These are phyloP conservation scores for Strobilomyces echinocephalus DNA, from an alignment of 768 basidiomycete species.

Conservation along the genomic window DNA sequence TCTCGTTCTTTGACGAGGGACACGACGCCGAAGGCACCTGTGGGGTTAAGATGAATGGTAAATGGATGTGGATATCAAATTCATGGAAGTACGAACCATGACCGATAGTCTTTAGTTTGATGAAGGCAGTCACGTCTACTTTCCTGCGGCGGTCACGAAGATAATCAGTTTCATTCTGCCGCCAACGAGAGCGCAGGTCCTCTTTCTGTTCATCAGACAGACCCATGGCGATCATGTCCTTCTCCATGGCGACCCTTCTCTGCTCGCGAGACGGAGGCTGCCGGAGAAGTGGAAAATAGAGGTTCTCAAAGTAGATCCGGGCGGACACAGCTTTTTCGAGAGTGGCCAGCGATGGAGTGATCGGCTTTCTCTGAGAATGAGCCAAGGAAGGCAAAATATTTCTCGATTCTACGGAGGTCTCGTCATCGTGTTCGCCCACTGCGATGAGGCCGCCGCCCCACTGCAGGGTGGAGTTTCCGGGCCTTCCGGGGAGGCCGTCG, in stretches of 20 bases:
- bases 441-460: slow-evolving; percentile 57
- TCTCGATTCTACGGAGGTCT: slow-evolving; percentile 20
- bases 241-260: slow-evolving; percentile 81
- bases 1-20: slow-evolving; percentile 82
- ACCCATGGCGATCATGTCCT: slow-evolving; percentile 73
- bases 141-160: slow-evolving; percentile 78
- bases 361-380: slow-evolving; percentile 47
- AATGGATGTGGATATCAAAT: slow-evolving; percentile 23
- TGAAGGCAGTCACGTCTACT: slow-evolving; percentile 81
- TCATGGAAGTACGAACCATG: slow-evolving; percentile 56
- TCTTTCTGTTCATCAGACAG: slow-evolving; percentile 69
- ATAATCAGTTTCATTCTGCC: slow-evolving; percentile 85
- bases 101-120: slow-evolving; percentile 89
- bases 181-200: slow-evolving; percentile 68
- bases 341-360: slow-evolving; percentile 84
- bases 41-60: slow-evolving; percentile 26
- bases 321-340: slow-evolving; percentile 91
- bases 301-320: slow-evolving; percentile 90
- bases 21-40: slow-evolving; percentile 95
- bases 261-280: slow-evolving; percentile 84
- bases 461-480: slow-evolving; percentile 56
- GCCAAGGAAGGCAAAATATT: slow-evolving; percentile 28
- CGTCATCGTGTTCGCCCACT: slow-evolving; percentile 53
- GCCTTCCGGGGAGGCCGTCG: slow-evolving; percentile 49
- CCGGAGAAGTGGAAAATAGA: slow-evolving; percentile 81